phyloP scores from a whole-genome alignment of 208 protist genomes.

The Balamuthia mandrillaris region DNA sequence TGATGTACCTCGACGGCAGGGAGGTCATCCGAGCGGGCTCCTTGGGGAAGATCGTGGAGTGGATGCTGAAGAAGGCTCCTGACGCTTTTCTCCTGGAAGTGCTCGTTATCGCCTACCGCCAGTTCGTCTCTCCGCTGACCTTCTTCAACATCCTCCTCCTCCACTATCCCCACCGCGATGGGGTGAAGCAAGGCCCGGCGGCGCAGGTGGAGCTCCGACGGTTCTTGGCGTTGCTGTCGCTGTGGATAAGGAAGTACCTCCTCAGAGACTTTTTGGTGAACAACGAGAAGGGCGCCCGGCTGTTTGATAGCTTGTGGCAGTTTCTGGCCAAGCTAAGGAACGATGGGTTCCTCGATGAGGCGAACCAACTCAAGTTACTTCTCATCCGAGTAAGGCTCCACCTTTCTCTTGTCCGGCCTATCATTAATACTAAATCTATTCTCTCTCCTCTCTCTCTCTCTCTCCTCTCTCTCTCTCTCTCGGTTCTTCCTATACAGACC shows the following conservation, averaged over 20 bases:
- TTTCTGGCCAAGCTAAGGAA: not conserved
- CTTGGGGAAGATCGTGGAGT: slow-evolving; percentile 12
- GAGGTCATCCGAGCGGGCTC: not conserved
- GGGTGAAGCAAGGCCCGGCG: not conserved
- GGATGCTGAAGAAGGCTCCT: not conserved
- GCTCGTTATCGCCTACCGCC: slow-evolving; percentile 2
- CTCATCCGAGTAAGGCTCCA: slow-evolving; percentile 9
- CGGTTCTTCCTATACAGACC: too few species aligned
- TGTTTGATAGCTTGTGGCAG: not conserved
- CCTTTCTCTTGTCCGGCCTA: too few species aligned
- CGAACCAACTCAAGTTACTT: slow-evolving; percentile 3
- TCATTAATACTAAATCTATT: too few species aligned
- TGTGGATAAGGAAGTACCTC: slow-evolving; percentile 11
- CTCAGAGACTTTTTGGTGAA: slow-evolving; percentile 25
- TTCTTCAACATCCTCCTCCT: slow-evolving; percentile 33
- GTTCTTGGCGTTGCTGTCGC: not conserved
- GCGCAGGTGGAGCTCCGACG: not conserved
- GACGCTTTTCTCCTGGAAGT: not conserved
- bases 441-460: too few species aligned
- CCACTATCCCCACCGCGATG: not conserved
- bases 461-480: not conserved
- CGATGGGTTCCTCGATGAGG: not conserved
- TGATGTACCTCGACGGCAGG: not conserved
- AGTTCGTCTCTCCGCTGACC: slow-evolving; percentile 14
- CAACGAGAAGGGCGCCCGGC: slow-evolving; percentile 6